Evolutionary conservation across 2,329 filamentous ascomycete species (phyloP), one percentile per base, ranked within the genome.

Genomic region (Geosmithia putterillii): DNA sequence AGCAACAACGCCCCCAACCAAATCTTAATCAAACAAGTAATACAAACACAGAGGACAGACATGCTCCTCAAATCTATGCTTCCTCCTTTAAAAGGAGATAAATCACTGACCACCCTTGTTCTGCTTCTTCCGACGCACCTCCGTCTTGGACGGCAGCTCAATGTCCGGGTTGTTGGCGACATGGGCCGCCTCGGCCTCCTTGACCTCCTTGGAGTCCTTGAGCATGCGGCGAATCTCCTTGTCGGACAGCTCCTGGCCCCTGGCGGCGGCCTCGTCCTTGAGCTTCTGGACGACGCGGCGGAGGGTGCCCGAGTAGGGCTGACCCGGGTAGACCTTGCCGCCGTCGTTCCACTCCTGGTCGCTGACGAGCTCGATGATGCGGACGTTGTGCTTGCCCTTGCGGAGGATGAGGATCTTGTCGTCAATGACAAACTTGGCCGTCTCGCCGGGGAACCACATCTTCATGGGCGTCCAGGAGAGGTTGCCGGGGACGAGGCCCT

Each of bases 401-500:
- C 79, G 74, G 43, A 82, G 62, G 50, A 82, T 70, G 48, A 82
- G 62, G 40, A 81, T 50, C 48, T 70, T 66, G 45, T 57, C 74
- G 47, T 79, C 74, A 17, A 86, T 71, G 44, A 83, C 62, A 52
- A 71, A 83, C 44, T 76, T 73, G 45, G 66, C 54, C 1, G 77
- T 80, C 43, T 81, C 73, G 20, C 67, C 60, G 0, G 69, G 64
- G 50, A 66, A 72, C 70, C 76, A 79, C 19, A 70, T 60, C 54
- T 77, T 76, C 47, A 86, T 71, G 2, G 73, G 70, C 8, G 70
- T 74, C 66, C 79, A 88, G 21, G 70, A 65, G 21, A 87, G 55
- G 45, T 70, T 69, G 15, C 66, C 71, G 0, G 66, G 59, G 28
- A 57, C 53, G 60, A 78, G 61, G 43, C 70, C 59, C 48, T 61